A percentile compares a stretch with the other conserved stretches of the same genome.
Evolutionary conservation across 2,329 filamentous ascomycete genomes (phyloP).

Genomic region (Neoscytalidium dimidiatum): DNA sequence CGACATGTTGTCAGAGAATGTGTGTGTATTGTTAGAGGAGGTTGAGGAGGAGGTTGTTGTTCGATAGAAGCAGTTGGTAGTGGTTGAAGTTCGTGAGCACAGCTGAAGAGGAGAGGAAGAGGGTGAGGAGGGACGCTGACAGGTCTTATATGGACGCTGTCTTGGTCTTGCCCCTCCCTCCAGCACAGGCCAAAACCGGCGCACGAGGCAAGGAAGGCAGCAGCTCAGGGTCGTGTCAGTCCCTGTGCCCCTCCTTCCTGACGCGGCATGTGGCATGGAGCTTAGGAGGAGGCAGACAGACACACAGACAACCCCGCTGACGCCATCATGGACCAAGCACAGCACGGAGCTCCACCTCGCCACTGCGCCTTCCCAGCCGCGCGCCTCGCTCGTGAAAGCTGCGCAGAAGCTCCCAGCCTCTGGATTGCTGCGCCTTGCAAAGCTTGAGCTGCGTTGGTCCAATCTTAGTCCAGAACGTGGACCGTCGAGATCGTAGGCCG

Average conservation of each 20-base stretch:
- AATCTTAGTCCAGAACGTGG: slow-evolving; percentile 7
- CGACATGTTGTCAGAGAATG: slow-evolving; percentile 38
- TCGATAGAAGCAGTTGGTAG: background rate
- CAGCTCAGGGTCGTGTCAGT: slow-evolving; percentile 8
- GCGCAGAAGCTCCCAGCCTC: background rate
- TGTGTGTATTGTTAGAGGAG: slow-evolving; percentile 8
- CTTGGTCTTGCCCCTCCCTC: background rate
- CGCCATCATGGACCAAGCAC: background rate
- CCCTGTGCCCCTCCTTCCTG: slow-evolving; percentile 9
- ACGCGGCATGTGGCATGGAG: background rate
- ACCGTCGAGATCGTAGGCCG: background rate
- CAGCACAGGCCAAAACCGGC: background rate
- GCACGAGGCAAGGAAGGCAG: background rate
- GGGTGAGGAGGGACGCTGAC: background rate
- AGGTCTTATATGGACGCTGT: background rate
- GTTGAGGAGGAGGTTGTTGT: slow-evolving; percentile 14
- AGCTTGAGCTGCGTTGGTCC: slow-evolving; percentile 8
- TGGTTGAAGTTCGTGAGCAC: background rate
- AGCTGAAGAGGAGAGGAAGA: slow-evolving; percentile 5
- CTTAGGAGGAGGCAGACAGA: background rate
- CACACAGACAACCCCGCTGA: slow-evolving; percentile 6
- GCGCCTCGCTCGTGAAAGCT: background rate
- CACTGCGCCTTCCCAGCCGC: slow-evolving; percentile 1
- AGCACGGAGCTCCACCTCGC: slow-evolving; percentile 13
- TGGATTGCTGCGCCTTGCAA: slow-evolving; percentile 7